Percentiles rank a stretch among this genome's conserved stretches.
Conservation (phyloP, 2,329 filamentous ascomycete species). For the Beauveria bassiana region DNA sequence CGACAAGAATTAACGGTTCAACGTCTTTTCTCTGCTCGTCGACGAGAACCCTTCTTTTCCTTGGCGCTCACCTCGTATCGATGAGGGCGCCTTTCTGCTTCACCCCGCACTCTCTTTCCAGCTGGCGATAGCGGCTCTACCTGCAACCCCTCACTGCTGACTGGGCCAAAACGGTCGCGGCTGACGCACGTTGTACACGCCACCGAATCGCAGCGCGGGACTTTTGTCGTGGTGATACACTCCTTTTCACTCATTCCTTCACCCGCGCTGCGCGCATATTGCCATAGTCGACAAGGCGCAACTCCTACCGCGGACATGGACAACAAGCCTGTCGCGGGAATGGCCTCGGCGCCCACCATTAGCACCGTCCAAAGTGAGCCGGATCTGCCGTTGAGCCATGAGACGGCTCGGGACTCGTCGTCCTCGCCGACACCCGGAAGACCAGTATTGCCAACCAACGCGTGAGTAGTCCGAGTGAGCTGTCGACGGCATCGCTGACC, state of each 20-base stretch:
- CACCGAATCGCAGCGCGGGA: background rate
- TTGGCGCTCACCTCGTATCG: background rate
- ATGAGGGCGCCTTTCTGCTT: background rate
- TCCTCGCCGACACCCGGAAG: background rate
- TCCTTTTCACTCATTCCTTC: background rate
- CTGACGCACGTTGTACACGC: background rate
- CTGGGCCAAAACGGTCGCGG: background rate
- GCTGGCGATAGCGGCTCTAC: background rate
- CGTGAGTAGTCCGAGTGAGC: slow-evolving; percentile 28
- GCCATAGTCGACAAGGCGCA: background rate
- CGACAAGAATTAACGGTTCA: background rate
- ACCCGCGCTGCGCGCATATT: background rate
- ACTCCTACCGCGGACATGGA: background rate
- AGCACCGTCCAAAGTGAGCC: background rate
- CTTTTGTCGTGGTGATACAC: background rate
- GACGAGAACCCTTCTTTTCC: background rate
- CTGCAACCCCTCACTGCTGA: background rate
- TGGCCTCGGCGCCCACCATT: background rate
- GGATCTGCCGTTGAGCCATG: background rate
- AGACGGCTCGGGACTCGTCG: background rate
- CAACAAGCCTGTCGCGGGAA: background rate
- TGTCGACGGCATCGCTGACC: background rate
- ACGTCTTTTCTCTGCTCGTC: background rate
- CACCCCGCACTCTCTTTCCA: background rate
- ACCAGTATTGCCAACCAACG: background rate